Evolutionary conservation across 345 rosid species (phyloP).

Genomic region (Eucalyptus viminalis): DNA sequence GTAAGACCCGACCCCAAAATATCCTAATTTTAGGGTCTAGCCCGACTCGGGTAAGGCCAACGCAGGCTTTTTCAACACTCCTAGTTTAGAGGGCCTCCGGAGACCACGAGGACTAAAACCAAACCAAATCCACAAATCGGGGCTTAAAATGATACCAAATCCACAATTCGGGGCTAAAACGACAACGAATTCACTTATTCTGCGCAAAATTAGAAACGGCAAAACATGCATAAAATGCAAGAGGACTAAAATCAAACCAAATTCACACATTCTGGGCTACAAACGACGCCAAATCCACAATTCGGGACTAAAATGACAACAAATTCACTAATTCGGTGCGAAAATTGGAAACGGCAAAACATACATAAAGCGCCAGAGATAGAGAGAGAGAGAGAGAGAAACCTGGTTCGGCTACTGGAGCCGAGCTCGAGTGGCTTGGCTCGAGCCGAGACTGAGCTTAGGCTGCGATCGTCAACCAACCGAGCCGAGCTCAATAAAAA

Average conservation of each 20-base stretch:
- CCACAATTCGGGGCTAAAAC: neutral
- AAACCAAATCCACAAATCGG: neutral
- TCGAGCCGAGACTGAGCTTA: neutral
- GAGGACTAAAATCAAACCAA: neutral
- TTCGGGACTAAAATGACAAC: neutral
- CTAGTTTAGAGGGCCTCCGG: neutral
- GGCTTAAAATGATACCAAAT: neutral
- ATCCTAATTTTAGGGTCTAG: too few relatives aligned
- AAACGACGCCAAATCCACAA: neutral
- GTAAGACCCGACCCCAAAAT: too few relatives aligned
- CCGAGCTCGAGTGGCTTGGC: too few relatives aligned
- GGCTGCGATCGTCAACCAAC: neutral
- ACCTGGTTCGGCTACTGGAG: neutral
- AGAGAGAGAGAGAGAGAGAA: neutral
- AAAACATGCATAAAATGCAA: neutral
- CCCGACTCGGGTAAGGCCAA: accelerated
- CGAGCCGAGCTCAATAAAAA: too few relatives aligned
- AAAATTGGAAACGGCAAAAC: neutral
- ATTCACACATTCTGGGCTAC: neutral
- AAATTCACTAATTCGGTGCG: neutral
- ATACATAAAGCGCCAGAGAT: neutral
- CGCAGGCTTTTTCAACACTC: accelerated
- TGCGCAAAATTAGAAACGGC: neutral
- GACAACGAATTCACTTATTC: neutral
- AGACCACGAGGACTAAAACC: neutral